A percentile compares a stretch with the other conserved stretches of the same genome.
phyloP scores from a whole-genome alignment of 2,329 filamentous ascomycete genomes.

The Sporothrix variecibatus region DNA sequence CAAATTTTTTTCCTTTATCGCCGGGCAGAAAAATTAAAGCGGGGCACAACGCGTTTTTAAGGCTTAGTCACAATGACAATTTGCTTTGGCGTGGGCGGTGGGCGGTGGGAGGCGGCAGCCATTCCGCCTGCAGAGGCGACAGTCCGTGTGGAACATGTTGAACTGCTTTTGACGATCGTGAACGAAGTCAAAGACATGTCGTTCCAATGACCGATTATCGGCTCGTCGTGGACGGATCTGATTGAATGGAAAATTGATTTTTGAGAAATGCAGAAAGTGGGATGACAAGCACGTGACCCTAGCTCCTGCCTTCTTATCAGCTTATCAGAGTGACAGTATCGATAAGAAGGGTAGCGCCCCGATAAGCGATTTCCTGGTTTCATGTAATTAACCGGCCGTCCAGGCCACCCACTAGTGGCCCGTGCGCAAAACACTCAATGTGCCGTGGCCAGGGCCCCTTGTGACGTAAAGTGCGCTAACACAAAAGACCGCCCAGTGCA shows the following conservation, averaged over 20 bases:
- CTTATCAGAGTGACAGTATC: neutral
- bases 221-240: neutral
- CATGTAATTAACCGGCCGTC: conserved; percentile 18
- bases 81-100: neutral
- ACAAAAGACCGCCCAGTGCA: neutral
- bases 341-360: conserved; percentile 11
- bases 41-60: conserved; percentile 18
- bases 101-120: neutral
- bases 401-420: neutral
- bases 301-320: neutral
- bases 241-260: neutral
- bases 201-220: neutral
- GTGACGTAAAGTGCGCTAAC: conserved; percentile 25
- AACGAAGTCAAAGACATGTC: neutral
- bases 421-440: conserved; percentile 20
- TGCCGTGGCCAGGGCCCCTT: conserved; percentile 24
- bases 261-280: neutral
- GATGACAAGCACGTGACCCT: conserved; percentile 18
- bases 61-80: conserved; percentile 18
- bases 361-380: neutral
- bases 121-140: neutral
- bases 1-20: conserved; percentile 34
- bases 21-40: conserved; percentile 3
- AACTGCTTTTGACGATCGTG: neutral
- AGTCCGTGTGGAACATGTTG: too few relatives aligned